These are phyloP conservation scores for Botryotinia calthae DNA, from an alignment of 2,329 filamentous ascomycete species.

Conservation along the genomic window DNA sequence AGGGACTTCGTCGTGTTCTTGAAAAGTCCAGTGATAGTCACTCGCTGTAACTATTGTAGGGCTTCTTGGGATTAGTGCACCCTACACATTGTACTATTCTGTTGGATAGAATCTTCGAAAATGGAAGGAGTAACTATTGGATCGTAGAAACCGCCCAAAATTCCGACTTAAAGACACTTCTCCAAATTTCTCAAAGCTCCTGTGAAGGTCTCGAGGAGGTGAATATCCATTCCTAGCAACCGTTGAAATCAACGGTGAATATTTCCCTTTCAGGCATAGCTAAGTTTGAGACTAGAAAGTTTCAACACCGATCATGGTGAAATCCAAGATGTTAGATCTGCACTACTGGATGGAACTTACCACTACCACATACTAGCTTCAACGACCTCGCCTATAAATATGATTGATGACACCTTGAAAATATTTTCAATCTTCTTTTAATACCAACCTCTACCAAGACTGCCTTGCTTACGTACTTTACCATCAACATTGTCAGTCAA, in stretches of 20 bases:
- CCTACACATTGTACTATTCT: no score
- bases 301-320: neutral
- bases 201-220: neutral
- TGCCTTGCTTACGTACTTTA: neutral
- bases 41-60: no score
- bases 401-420: neutral
- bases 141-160: neutral
- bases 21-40: no score
- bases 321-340: neutral
- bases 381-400: neutral
- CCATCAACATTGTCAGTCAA: neutral
- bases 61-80: no score
- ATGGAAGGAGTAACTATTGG: neutral
- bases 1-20: no score
- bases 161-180: neutral
- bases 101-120: no score
- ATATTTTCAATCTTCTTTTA: neutral
- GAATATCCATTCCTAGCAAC: neutral
- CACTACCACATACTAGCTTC: neutral
- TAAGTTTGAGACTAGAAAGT: neutral
- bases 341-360: neutral
- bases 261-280: neutral
- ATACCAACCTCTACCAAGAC: neutral
- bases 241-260: neutral
- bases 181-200: neutral